phyloP scores from a whole-genome alignment of 2,329 filamentous ascomycete species.

The Cercospora janseana region DNA sequence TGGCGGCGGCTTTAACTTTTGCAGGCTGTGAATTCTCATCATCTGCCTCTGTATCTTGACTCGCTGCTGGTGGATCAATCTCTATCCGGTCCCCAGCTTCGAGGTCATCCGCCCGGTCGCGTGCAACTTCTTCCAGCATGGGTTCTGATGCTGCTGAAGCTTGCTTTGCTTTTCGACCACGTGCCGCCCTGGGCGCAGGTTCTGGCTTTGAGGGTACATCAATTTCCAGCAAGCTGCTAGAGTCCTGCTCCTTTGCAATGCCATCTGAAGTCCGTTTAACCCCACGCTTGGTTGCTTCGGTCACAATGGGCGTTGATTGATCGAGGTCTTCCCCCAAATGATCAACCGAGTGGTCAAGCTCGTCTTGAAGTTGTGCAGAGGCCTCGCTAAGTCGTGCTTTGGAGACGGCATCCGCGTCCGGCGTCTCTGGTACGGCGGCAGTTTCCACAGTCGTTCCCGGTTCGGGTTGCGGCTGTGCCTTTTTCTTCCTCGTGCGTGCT shows the following conservation, averaged over 20 bases:
- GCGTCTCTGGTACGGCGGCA: slow-evolving; percentile 19
- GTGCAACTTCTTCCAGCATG: slow-evolving; percentile 4
- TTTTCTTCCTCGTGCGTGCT: slow-evolving; percentile 33
- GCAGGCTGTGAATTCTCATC: slow-evolving; percentile 15
- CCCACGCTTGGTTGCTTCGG: slow-evolving; percentile 32
- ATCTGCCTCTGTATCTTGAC: slow-evolving; percentile 14
- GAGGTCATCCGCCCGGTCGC: slow-evolving; percentile 1
- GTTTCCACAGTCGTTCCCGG: slow-evolving; percentile 23
- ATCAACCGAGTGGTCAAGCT: slow-evolving; percentile 35
- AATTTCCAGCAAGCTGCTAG: slow-evolving; percentile 27
- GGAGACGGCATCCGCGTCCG: slow-evolving; percentile 16
- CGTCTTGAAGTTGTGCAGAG: slow-evolving; percentile 34
- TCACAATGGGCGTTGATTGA: slow-evolving; percentile 29
- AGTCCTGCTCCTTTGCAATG: slow-evolving; percentile 31
- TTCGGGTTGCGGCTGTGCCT: slow-evolving; percentile 32
- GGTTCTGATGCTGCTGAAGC: slow-evolving; percentile 17
- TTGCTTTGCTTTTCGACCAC: slow-evolving; percentile 27
- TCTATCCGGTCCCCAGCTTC: slow-evolving; percentile 17
- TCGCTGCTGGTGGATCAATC: slow-evolving; percentile 10
- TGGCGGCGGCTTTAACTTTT: slow-evolving; percentile 25
- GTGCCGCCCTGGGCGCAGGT: slow-evolving; percentile 28
- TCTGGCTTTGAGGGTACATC: slow-evolving; percentile 33
- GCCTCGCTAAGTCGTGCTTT: slow-evolving; percentile 28
- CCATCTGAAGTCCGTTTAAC: slow-evolving; percentile 43
- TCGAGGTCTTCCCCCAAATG: slow-evolving; percentile 26